Percentiles rank a stretch among this genome's conserved stretches.
phyloP scores from a whole-genome alignment of 495 filamentous ascomycete species.

The Clohesyomyces aquaticus region DNA sequence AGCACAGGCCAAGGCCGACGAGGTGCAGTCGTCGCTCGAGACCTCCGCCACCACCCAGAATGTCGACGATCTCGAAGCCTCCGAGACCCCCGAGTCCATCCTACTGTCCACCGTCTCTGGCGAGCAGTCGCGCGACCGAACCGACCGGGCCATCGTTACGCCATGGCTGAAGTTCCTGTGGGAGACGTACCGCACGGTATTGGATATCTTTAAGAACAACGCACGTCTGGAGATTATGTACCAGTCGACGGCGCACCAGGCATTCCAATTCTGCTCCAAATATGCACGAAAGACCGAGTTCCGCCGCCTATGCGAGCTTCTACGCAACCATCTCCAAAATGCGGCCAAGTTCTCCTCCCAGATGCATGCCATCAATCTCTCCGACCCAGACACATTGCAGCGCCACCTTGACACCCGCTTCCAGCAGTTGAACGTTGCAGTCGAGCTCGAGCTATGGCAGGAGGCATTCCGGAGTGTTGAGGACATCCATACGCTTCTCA shows the following conservation, averaged over 20 bases:
- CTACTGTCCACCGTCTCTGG: slow-evolving; percentile 96
- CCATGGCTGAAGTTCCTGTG: slow-evolving; percentile 99
- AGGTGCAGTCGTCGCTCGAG: slow-evolving; percentile 86
- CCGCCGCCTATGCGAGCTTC: slow-evolving; percentile 93
- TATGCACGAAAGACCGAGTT: slow-evolving; percentile 99
- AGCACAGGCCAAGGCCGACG: slow-evolving; percentile 93
- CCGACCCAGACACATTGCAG: slow-evolving; percentile 94
- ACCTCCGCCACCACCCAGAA: slow-evolving; percentile 68
- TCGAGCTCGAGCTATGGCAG: slow-evolving; percentile 98
- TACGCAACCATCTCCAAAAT: slow-evolving; percentile 98
- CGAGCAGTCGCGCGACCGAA: slow-evolving; percentile 94
- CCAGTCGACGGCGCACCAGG: slow-evolving; percentile 95
- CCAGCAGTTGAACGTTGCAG: slow-evolving; percentile 96
- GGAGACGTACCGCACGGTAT: slow-evolving; percentile 99
- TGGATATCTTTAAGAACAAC: slow-evolving; percentile 99
- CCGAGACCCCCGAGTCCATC: slow-evolving; percentile 97
- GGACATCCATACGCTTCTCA: slow-evolving; percentile 98
- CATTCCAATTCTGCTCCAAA: slow-evolving; percentile 97
- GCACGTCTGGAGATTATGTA: slow-evolving; percentile 96
- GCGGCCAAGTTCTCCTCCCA: slow-evolving; percentile 98
- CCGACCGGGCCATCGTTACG: slow-evolving; percentile 95
- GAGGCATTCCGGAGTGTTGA: slow-evolving; percentile 98
- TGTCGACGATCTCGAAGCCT: slow-evolving; percentile 94
- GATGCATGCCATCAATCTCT: slow-evolving; percentile 99
- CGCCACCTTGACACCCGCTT: slow-evolving; percentile 97